Base-by-base conservation (phyloP, 768 basidiomycete species). In the Cubamyces sp. region DNA sequence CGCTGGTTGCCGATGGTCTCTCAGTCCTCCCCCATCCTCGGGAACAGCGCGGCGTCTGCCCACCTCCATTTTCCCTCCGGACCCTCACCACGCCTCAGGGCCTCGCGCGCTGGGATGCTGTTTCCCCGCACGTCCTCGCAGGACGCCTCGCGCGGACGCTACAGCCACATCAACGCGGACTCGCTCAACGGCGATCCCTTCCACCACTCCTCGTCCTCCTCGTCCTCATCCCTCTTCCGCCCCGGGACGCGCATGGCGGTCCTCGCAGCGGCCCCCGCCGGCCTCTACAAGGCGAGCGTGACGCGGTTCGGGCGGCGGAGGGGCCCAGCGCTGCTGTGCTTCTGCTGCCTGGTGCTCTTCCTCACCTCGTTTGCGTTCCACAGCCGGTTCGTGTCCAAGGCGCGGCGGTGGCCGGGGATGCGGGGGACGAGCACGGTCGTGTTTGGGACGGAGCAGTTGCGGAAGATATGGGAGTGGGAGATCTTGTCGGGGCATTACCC, bases 401-500 rank as follows among this genome's bases (percentile, higher is more conserved):
- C 81, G 51, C 85, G 84, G 66, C 81, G 82, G 60, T 90, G 88
- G 87, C 81, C 81, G 40, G 81, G 85, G 49, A 54, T 59, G 23
- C 73, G 77, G 14, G 80, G 80, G 41, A 78, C 85, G 23, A 78
- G 87, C 28, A 92, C 92, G 7, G 80, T 94, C 25, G 84, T 94
- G 37, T 94, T 84, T 68, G 79, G 79, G 61, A 79, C 85, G 55
- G 86, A 90, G 62, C 94, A 98, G 70, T 71, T 97, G 46, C 89
- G 58, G 49, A 60, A 53, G 59, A 60, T 64, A 8, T 98, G 65
- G 96, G 81, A 87, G 64, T 98, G 95, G 95, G 96, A 99, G 76
- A 84, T 98, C 59, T 77, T 85, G 23, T 91, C 92, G 65, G 97
- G 97, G 1, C 95, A 97, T 76, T 94, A 94, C 78, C 96, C 96